Evolutionary conservation across 2,329 filamentous ascomycete genomes (phyloP).

Genomic region (Emericellopsis atlantica): DNA sequence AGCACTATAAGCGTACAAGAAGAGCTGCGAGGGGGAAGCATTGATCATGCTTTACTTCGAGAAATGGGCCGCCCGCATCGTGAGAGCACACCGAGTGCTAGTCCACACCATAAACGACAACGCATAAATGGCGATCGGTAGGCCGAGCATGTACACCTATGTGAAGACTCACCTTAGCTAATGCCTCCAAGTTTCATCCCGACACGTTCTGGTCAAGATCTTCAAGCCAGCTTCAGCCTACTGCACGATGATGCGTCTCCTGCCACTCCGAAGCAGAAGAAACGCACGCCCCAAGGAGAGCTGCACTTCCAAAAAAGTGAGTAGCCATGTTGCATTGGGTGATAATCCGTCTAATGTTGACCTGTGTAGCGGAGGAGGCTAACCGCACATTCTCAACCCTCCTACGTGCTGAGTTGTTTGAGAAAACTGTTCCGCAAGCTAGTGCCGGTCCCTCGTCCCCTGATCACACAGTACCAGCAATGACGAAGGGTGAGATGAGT

Average conservation of each 20-base stretch:
- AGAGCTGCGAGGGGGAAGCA: slow-evolving; percentile 33
- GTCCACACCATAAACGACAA: slow-evolving; percentile 45
- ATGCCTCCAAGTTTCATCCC: slow-evolving; percentile 68
- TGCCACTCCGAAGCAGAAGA: slow-evolving; percentile 75
- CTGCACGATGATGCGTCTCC: slow-evolving; percentile 89
- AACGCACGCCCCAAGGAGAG: slow-evolving; percentile 76
- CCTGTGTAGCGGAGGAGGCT: slow-evolving; percentile 64
- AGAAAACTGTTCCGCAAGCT: slow-evolving; percentile 74
- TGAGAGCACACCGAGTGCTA: slow-evolving; percentile 38
- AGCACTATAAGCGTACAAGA: slow-evolving; percentile 22
- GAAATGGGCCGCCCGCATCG: slow-evolving; percentile 37
- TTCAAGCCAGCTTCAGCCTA: slow-evolving; percentile 85
- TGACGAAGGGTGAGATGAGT: slow-evolving; percentile 42
- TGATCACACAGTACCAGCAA: slow-evolving; percentile 36
- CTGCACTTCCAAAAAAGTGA: slow-evolving; percentile 87
- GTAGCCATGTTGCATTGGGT: slow-evolving; percentile 11
- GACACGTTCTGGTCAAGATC: slow-evolving; percentile 81
- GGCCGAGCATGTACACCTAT: slow-evolving; percentile 1
- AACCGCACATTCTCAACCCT: slow-evolving; percentile 86
- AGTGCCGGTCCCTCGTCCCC: slow-evolving; percentile 51
- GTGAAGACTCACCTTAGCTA: slow-evolving; percentile 1
- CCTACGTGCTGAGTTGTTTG: slow-evolving; percentile 84
- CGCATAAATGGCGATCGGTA: slow-evolving; percentile 51
- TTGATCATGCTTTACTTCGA: slow-evolving; percentile 36
- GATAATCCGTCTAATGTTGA: slow-evolving; percentile 1